Evolutionary conservation across 2,329 filamentous ascomycete genomes (phyloP).

Genomic region (Exophiala sideris): DNA sequence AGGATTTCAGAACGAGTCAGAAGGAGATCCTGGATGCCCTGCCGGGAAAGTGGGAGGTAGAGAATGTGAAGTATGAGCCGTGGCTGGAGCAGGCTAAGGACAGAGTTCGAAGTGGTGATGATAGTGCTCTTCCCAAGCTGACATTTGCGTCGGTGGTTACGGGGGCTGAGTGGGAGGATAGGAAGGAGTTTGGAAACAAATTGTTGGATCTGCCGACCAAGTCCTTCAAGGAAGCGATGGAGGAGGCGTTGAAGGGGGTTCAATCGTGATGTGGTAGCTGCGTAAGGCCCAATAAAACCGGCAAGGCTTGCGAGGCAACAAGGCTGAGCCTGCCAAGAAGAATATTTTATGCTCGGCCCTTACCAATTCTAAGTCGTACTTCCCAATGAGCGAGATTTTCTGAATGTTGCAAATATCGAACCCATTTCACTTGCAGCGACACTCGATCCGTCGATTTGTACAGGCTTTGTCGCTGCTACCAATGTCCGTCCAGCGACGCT

Average conservation of each 20-base stretch:
- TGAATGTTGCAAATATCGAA: not conserved
- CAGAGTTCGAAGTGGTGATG: conserved; percentile 10
- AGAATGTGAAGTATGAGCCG: conserved; percentile 7
- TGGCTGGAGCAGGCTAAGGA: conserved; percentile 17
- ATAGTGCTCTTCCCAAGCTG: conserved; percentile 18
- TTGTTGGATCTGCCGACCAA: conserved; percentile 16
- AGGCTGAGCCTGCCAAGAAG: not conserved
- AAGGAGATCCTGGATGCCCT: conserved; percentile 36
- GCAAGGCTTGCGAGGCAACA: no score
- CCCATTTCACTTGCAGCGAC: no score
- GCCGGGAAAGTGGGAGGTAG: conserved; percentile 18
- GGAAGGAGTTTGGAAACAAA: conserved; percentile 12
- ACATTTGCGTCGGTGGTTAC: conserved; percentile 15
- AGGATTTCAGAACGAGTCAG: conserved; percentile 47
- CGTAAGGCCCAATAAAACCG: no score
- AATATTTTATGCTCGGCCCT: no score
- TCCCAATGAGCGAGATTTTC: not conserved
- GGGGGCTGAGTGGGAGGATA: conserved; percentile 15
- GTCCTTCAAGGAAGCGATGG: conserved; percentile 15
- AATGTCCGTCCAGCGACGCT: not conserved
- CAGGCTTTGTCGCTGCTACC: no score
- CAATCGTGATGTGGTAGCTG: no score
- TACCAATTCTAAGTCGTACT: no score
- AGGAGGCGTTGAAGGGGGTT: conserved; percentile 2
- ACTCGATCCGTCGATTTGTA: no score